Evolutionary conservation across 352 stramenopile genomes (phyloP).

Genomic region (Pythium dissotocum): DNA sequence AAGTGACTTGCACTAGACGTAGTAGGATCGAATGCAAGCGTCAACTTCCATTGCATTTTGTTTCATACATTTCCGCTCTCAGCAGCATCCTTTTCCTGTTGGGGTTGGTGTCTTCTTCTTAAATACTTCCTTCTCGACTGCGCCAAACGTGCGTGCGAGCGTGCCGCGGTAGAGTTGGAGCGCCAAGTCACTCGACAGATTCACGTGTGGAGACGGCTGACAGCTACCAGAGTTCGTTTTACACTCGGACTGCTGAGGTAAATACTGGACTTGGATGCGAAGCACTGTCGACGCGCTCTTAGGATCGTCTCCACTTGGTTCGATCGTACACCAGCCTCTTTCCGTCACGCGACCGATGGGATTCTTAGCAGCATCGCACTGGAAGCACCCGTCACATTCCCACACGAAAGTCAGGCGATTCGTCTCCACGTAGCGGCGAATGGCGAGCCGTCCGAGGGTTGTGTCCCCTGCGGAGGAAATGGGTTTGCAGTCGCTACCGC

Average conservation of each 20-base stretch:
- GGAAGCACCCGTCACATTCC: constrained; percentile 26
- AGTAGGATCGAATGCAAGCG: not conserved
- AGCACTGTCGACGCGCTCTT: constrained; percentile 2
- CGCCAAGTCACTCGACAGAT: constrained; percentile 15
- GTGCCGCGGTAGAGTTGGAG: constrained; percentile 16
- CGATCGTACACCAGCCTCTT: constrained; percentile 23
- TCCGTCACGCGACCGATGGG: constrained; percentile 21
- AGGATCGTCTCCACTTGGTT: constrained; percentile 9
- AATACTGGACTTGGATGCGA: constrained; percentile 24
- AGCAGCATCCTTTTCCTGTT: not conserved
- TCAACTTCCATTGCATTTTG: not conserved
- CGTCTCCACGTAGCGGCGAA: constrained; percentile 19
- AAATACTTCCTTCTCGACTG: constrained; percentile 13
- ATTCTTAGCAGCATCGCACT: constrained; percentile 14
- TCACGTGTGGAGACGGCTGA: not conserved
- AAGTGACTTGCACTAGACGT: constrained; percentile 19
- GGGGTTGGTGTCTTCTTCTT: not conserved
- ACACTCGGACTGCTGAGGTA: not conserved
- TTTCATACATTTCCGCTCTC: not conserved
- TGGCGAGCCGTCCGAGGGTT: constrained; percentile 11
- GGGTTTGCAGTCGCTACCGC: constrained; percentile 14
- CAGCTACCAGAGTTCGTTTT: not conserved
- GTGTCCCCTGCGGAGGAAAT: not conserved
- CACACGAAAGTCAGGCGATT: constrained; percentile 24
- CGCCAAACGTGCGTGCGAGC: constrained; percentile 20